Conservation (phyloP, 1,139 yeast genomes). For the Meyerozyma carpophila region DNA sequence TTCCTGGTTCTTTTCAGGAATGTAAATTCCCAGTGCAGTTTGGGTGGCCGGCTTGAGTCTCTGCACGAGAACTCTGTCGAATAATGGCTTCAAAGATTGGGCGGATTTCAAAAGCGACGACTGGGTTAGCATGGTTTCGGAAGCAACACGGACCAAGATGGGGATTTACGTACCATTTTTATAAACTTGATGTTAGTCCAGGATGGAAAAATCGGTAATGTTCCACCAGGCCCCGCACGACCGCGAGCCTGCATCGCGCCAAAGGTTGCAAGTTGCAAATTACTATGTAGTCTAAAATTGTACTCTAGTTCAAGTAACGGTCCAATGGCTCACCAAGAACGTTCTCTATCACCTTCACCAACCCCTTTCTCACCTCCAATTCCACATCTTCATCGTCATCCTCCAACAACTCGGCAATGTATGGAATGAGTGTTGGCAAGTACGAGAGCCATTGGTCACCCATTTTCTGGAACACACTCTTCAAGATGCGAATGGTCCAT, state of each 20-base stretch:
- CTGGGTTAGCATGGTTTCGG: neutral
- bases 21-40: conserved; percentile 91
- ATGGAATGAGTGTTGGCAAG: conserved; percentile 92
- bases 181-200: neutral
- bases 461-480: conserved; percentile 78
- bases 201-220: neutral
- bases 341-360: conserved; percentile 85
- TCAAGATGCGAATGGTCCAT: conserved; percentile 79
- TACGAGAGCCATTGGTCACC: conserved; percentile 93
- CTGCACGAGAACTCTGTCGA: conserved; percentile 94
- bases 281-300: no score
- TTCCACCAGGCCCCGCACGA: neutral
- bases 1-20: conserved; percentile 95
- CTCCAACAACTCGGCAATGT: conserved; percentile 90
- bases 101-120: conserved; percentile 73
- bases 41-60: conserved; percentile 87
- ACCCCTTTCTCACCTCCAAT: conserved; percentile 83
- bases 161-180: neutral
- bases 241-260: neutral
- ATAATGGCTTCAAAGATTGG: conserved; percentile 81
- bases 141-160: neutral
- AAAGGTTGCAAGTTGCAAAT: no score
- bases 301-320: conserved; percentile 69
- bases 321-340: conserved; percentile 95
- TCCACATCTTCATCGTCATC: conserved; percentile 95